A percentile compares a stretch with the other conserved stretches of the same genome.
Conservation (phyloP, 1,139 yeast genomes). For the Magnusiomyces sp. region DNA sequence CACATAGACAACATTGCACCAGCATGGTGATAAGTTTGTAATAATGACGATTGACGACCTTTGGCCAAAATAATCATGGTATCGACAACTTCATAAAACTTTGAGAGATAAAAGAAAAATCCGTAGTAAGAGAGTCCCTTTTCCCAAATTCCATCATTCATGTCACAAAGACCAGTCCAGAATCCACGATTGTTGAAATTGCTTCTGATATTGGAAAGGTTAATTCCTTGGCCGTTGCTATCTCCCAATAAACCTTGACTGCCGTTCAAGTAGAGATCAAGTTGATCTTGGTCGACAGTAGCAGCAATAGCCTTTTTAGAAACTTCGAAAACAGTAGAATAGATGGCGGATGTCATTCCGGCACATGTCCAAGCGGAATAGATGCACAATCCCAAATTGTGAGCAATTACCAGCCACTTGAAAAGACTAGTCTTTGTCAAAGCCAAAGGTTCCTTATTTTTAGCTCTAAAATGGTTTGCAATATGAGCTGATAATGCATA, state of each 20-base stretch:
- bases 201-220: too few species aligned
- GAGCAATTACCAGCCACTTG: conserved; percentile 50
- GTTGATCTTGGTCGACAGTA: conserved; percentile 12
- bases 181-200: conserved; percentile 30
- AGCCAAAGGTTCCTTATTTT: conserved; percentile 45
- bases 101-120: conserved; percentile 61
- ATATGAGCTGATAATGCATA: conserved; percentile 55
- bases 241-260: conserved; percentile 17
- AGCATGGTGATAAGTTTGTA: conserved; percentile 72
- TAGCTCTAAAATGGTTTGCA: conserved; percentile 40
- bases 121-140: conserved; percentile 53
- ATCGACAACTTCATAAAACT: conserved; percentile 66
- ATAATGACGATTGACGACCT: conserved; percentile 59
- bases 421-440: conserved; percentile 43
- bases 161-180: conserved; percentile 59
- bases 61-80: conserved; percentile 59
- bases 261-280: conserved; percentile 29
- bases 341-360: conserved; percentile 53
- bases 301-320: conserved; percentile 13
- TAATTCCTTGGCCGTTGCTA: conserved; percentile 3
- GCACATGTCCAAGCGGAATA: conserved; percentile 67
- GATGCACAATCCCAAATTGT: conserved; percentile 52
- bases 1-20: conserved; percentile 83
- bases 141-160: conserved; percentile 51
- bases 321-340: conserved; percentile 25